A percentile compares a stretch with the other conserved stretches of the same genome.
These are phyloP conservation scores for Sclerotinia minor DNA, from an alignment of 2,329 filamentous ascomycete species.

Conservation along the genomic window DNA sequence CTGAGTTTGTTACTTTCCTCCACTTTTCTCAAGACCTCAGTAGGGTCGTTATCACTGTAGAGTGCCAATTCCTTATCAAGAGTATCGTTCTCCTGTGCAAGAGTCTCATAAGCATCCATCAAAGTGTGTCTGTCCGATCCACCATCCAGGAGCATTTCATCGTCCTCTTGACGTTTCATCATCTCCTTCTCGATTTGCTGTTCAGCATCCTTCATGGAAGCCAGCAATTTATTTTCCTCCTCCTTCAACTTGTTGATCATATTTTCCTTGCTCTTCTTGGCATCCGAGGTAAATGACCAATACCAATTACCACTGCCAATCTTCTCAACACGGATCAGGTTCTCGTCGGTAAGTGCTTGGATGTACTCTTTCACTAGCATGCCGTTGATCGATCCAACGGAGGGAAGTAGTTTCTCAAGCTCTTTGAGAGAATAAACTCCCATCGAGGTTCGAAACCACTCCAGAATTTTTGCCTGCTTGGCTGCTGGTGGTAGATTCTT, in stretches of 20 bases:
- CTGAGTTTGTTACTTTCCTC: constrained; percentile 38
- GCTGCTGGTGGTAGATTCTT: constrained; percentile 57
- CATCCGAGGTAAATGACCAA: constrained; percentile 64
- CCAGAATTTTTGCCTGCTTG: constrained; percentile 58
- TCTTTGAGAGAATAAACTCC: constrained; percentile 67
- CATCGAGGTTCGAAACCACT: constrained; percentile 59
- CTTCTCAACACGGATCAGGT: constrained; percentile 64
- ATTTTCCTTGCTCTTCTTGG: constrained; percentile 48
- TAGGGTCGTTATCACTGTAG: constrained; percentile 41
- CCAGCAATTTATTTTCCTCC: constrained; percentile 41
- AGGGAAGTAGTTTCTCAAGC: constrained; percentile 63
- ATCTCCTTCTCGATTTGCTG: constrained; percentile 43
- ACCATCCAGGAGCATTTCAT: constrained; percentile 39
- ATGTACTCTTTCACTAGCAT: constrained; percentile 70
- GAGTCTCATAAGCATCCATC: constrained; percentile 35
- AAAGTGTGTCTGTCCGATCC: constrained; percentile 37
- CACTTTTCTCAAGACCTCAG: constrained; percentile 36
- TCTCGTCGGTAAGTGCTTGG: constrained; percentile 61
- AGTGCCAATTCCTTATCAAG: constrained; percentile 40
- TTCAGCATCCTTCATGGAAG: constrained; percentile 42
- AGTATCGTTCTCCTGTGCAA: constrained; percentile 36
- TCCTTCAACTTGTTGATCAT: constrained; percentile 43
- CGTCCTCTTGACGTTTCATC: constrained; percentile 40
- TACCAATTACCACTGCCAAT: constrained; percentile 73
- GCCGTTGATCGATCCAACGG: constrained; percentile 61